Evolutionary conservation across 164 flowering plant genomes (phyloP).

Genomic region (Echeveria elegans): DNA sequence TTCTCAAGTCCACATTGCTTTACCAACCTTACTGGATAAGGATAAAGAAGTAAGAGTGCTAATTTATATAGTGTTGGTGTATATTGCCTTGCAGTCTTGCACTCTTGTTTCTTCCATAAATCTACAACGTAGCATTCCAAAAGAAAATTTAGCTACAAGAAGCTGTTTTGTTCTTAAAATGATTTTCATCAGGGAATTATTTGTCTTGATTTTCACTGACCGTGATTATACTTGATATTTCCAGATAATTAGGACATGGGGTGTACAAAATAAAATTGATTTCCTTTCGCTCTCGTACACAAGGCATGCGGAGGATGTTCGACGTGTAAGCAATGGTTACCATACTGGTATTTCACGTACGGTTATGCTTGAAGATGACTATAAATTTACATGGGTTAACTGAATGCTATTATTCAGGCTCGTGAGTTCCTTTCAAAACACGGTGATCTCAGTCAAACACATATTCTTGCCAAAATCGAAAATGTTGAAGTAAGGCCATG

Average conservation of each 20-base stretch:
- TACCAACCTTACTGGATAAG: slow-evolving; percentile 72
- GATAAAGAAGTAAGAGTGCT: slow-evolving; percentile 69
- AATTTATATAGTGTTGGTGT: background rate
- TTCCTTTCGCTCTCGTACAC: slow-evolving; percentile 88
- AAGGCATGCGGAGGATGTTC: slow-evolving; percentile 87
- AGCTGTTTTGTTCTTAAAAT: too few relatives aligned
- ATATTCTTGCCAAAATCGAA: slow-evolving; percentile 46
- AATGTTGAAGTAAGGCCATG: slow-evolving; percentile 43
- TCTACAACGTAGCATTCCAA: too few relatives aligned
- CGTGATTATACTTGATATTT: too few relatives aligned
- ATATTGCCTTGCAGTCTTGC: background rate
- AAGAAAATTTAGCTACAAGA: too few relatives aligned
- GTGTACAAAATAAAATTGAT: slow-evolving; percentile 77
- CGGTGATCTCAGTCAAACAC: slow-evolving; percentile 40
- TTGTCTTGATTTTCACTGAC: too few relatives aligned
- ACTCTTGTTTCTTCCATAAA: too few relatives aligned
- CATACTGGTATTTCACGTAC: background rate
- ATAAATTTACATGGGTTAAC: background rate
- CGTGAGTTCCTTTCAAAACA: slow-evolving; percentile 46
- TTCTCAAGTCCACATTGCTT: slow-evolving; percentile 66
- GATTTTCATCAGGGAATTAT: too few relatives aligned
- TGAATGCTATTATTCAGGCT: slow-evolving; percentile 40
- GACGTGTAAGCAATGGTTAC: slow-evolving; percentile 43
- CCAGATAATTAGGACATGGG: slow-evolving; percentile 94
- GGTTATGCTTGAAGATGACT: background rate